A percentile compares a stretch with the other conserved stretches of the same genome.
Conservation (phyloP, 1,284 basidiomycete genomes). For the Sporisorium scitamineum region DNA sequence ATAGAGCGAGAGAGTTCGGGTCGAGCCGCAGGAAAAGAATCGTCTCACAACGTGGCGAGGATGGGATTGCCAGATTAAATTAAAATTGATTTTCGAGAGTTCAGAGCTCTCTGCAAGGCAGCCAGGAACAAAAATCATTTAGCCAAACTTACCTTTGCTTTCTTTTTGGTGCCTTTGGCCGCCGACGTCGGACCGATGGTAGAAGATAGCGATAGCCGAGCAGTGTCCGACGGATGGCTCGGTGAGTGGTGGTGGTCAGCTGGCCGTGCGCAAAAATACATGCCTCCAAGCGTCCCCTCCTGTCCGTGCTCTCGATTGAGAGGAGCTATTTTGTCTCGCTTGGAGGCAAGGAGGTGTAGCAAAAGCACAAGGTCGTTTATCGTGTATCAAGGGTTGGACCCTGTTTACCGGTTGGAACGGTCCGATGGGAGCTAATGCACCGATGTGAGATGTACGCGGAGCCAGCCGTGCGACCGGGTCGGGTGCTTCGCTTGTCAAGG, state of each 20-base stretch:
- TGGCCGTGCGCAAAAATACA: not conserved
- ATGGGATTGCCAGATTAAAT: too few relatives aligned
- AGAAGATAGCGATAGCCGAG: conserved; percentile 16
- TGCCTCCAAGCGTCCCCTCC: not conserved
- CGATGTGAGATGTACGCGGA: too few relatives aligned
- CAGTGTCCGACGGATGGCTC: conserved; percentile 14
- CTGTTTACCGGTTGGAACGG: conserved; percentile 2
- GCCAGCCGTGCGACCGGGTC: not conserved
- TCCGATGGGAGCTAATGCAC: not conserved
- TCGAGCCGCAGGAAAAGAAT: not conserved
- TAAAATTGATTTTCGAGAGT: not conserved
- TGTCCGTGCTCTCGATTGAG: not conserved
- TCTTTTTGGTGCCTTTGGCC: not conserved
- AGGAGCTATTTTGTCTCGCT: not conserved
- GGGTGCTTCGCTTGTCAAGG: not conserved
- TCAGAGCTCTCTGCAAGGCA: not conserved
- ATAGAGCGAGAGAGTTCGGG: not conserved
- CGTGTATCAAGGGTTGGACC: not conserved
- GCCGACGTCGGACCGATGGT: conserved; percentile 28
- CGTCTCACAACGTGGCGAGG: not conserved
- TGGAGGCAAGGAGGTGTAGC: not conserved
- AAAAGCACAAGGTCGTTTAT: not conserved
- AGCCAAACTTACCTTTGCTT: too few relatives aligned
- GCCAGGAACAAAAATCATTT: not conserved
- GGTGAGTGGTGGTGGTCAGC: not conserved